Base-by-base conservation (phyloP, 2,329 filamentous ascomycete species). In the Hypoxylon sp. region DNA sequence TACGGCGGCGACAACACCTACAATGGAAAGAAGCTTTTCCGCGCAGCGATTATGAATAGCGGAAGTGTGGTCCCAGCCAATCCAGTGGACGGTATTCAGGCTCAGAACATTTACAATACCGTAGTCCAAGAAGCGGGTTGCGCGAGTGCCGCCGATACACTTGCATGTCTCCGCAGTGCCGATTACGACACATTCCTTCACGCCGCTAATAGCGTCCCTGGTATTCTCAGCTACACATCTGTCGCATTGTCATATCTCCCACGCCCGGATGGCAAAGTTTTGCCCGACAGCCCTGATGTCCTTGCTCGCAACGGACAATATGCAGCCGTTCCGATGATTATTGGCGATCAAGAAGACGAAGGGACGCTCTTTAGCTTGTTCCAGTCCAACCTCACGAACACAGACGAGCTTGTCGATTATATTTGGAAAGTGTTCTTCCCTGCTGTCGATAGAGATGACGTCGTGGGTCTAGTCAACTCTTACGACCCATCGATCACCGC, bases 301-400 rank as follows among this genome's bases (percentile, higher is more conserved):
- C 81, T 92, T 3, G 80, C 86, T 1, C 61, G 72, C 2, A 74
- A 77, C 0, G 88, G 90, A 13, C 84, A 84, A 67, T 90, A 88
- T 69, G 84, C 88, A 6, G 83, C 84, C 11, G 85, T 91, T 0
- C 89, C 89, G 1, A 85, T 90, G 75, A 90, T 91, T 62, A 86
- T 92, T 42, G 92, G 92, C 46, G 87, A 93, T 75, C 91, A 94
- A 78, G 92, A 94, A 81, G 92, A 95, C 75, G 92, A 95, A 78
- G 92, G 92, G 17, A 94, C 92, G 0, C 79, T 94, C 1, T 94
- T 94, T 76, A 84, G 89, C 4, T 82, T 94, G 35, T 90, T 91
- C 77, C 91, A 92, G 71, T 76, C 79, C 33, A 93, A 94, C 76
- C 81, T 94, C 55, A 92, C 87, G 9, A 91, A 85, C 0, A 88